A percentile compares a stretch with the other conserved stretches of the same genome.
phyloP scores from a whole-genome alignment of 371 early-diverging fungal species.

The Saksenaea oblongispora region DNA sequence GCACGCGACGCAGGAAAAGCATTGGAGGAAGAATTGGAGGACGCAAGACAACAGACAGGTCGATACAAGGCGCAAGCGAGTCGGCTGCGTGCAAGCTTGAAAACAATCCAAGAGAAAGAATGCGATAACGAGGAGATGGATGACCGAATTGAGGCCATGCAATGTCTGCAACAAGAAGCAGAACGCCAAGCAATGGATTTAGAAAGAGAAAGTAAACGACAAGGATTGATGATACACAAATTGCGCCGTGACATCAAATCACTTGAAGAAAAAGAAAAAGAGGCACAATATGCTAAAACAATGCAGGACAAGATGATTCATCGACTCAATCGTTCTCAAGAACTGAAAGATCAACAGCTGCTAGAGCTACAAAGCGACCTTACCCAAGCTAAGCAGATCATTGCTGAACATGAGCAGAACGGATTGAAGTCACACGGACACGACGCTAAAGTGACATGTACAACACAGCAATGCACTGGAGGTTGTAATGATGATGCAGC shows the following conservation, averaged over 20 bases:
- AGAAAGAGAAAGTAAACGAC: slow-evolving; percentile 30
- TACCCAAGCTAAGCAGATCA: not conserved
- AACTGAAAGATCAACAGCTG: not conserved
- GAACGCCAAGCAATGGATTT: slow-evolving; percentile 27
- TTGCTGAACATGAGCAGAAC: not conserved
- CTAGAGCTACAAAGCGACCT: not conserved
- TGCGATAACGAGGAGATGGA: slow-evolving; percentile 3
- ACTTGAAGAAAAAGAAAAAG: slow-evolving; percentile 12
- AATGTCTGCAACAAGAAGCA: slow-evolving; percentile 17
- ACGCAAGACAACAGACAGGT: not conserved
- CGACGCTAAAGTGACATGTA: not conserved
- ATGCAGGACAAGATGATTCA: slow-evolving; percentile 1
- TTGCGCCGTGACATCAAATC: slow-evolving; percentile 14
- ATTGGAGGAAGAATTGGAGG: slow-evolving; percentile 1
- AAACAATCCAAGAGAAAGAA: slow-evolving; percentile 6
- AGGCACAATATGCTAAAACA: slow-evolving; percentile 5
- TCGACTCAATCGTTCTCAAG: slow-evolving; percentile 4
- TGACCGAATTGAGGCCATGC: slow-evolving; percentile 15
- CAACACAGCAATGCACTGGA: not conserved
- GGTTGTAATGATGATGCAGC: not conserved
- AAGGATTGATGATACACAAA: slow-evolving; percentile 14
- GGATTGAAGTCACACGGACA: not conserved
- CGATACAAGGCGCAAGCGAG: slow-evolving; percentile 13
- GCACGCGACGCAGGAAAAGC: not conserved
- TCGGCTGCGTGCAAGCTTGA: slow-evolving; percentile 7